Evolutionary conservation across 305 asterid species (phyloP), one percentile per base, ranked within the genome.

Genomic region (Fraxinus albicans): DNA sequence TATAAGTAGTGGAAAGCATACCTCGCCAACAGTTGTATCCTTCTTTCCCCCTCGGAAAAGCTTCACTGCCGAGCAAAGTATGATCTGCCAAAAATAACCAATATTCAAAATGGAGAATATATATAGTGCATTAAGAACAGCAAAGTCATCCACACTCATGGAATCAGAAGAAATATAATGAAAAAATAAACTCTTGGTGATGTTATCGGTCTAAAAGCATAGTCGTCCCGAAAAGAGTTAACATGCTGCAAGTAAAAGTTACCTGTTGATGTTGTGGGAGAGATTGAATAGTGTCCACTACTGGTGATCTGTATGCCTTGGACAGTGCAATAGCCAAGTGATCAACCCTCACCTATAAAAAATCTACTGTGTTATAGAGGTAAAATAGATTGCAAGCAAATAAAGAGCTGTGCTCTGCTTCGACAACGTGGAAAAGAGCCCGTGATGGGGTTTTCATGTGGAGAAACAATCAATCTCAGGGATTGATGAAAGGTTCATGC

Each of bases 261-360:
- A 96, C 99, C 97, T 96, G 99, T 87, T 96, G 99, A 92, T 94
- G 98, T 85, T 93, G 99, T 36, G 99, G 99, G 85, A 96, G 95
- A 77, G 97, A 89, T 79, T 90, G 94, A 88, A 96, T 91, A 8
- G 94, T 94, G 84, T 93, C 98, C 27, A 94, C 95, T 29, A 90
- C 90, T 17, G 99, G 97, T 4, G 97, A 93, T 86, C 86, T 91
- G 82, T 87, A 91, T 17, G 97, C 92, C 87, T 92, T 96, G 47
- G 98, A 94, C 81, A 94, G 87, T 77, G 99, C 97, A 81, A 88
- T 88, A 65, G 97, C 98, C 89, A 96, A 93, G 86, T 96, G 99
- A 86, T 93, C 96, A 69, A 94, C 89, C 86, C 95, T 92, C 84
- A 96, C 99, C 99, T 96, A 83, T 72, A 86, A 84, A 27, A 60